Conservation (phyloP, 108 stramenopile species). For the Conticribra weissflogii region DNA sequence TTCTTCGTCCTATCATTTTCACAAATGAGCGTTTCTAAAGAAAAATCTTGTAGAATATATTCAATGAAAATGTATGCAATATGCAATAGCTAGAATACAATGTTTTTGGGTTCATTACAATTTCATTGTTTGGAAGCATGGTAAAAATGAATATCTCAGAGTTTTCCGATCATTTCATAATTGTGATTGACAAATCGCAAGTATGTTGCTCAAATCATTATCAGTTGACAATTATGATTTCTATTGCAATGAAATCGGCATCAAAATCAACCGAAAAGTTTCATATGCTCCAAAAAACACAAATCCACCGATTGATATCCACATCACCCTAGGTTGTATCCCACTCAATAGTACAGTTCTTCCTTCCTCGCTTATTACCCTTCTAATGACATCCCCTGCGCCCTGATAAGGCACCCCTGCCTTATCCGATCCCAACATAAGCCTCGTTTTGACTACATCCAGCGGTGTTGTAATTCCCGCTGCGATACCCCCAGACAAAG, state of each 20-base stretch:
- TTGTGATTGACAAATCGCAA: too few species aligned
- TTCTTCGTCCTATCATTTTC: too few species aligned
- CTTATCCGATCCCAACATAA: conserved; percentile 87
- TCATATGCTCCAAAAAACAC: conserved; percentile 99
- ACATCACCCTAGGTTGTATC: conserved; percentile 94
- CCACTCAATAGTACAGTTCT: conserved; percentile 76
- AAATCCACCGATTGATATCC: conserved; percentile 98
- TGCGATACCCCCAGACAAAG: conserved; percentile 78
- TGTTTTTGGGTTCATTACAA: too few species aligned
- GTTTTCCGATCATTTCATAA: too few species aligned
- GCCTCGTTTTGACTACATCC: conserved; percentile 89
- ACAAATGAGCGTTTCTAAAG: too few species aligned
- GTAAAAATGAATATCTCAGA: too few species aligned
- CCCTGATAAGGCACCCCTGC: conserved; percentile 65
- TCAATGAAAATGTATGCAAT: too few species aligned
- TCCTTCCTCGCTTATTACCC: conserved; percentile 55
- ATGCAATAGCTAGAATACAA: too few species aligned
- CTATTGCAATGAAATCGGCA: conserved; percentile 16
- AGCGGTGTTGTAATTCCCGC: conserved; percentile 90
- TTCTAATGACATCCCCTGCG: conserved; percentile 62
- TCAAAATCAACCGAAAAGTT: conserved; percentile 43
- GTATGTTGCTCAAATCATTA: too few species aligned
- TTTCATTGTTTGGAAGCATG: too few species aligned
- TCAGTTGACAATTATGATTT: conserved; percentile 1
- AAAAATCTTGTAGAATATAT: too few species aligned